Evolutionary conservation across 108 stramenopile genomes (phyloP).

Genomic region (Cyclotella choctawhatcheeana): DNA sequence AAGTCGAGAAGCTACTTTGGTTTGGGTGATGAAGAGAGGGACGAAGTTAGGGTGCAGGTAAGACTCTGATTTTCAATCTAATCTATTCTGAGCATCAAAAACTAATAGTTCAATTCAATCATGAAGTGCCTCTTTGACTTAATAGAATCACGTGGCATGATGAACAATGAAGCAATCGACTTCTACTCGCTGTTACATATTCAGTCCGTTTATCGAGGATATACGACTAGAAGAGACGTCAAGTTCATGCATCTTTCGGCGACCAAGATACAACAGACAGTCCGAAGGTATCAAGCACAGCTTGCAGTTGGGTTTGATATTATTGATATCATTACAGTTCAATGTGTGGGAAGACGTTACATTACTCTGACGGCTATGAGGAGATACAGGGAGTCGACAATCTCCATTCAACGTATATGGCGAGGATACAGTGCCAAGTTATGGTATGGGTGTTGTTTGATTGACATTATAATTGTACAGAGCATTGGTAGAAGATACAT

Average conservation of each 20-base stretch:
- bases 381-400: constrained; percentile 7
- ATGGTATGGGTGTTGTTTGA: constrained; percentile 33
- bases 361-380: constrained; percentile 11
- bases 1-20: background rate
- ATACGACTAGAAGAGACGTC: constrained; percentile 16
- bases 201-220: constrained; percentile 43
- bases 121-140: background rate
- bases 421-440: constrained; percentile 29
- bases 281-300: constrained; percentile 56
- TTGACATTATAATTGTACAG: constrained; percentile 54
- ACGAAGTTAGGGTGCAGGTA: background rate
- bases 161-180: background rate
- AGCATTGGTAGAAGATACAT: constrained; percentile 41
- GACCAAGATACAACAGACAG: constrained; percentile 51
- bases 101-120: constrained; percentile 30
- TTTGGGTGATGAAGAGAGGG: background rate
- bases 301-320: constrained; percentile 49
- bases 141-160: constrained; percentile 11
- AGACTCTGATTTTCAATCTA: background rate
- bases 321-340: constrained; percentile 53
- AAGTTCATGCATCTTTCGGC: constrained; percentile 37
- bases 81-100: background rate
- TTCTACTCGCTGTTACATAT: constrained; percentile 13
- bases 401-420: constrained; percentile 44
- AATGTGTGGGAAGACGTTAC: constrained; percentile 50